phyloP scores from a whole-genome alignment of 257 asterid genomes.

The Fraxinus anomala region DNA sequence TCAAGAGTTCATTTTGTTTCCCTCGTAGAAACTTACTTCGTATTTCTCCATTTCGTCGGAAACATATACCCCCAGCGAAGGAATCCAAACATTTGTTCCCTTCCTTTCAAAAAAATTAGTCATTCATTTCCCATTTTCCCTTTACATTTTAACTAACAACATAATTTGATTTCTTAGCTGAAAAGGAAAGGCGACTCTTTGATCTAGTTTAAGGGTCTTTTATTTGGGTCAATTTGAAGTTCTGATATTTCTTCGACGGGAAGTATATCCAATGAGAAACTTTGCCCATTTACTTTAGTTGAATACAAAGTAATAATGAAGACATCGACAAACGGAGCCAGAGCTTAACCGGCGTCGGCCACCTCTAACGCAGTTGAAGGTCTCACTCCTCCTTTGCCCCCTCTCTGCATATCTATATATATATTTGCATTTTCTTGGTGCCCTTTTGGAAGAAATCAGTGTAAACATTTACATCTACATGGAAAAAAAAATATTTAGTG shows the following conservation, averaged over 20 bases:
- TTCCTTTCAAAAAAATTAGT: no score
- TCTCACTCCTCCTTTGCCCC: constrained; percentile 15
- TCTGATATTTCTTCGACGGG: neutral
- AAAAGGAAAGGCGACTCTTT: neutral
- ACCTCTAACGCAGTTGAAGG: constrained; percentile 56
- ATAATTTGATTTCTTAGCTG: neutral
- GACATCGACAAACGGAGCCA: constrained; percentile 43
- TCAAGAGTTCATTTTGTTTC: no score
- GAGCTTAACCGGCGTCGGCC: constrained; percentile 37
- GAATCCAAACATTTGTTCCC: no score
- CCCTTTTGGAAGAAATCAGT: neutral
- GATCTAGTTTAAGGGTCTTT: constrained; percentile 6
- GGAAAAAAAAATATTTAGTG: neutral
- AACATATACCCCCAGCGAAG: constrained; percentile 16
- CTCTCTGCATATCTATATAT: neutral
- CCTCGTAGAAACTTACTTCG: no score
- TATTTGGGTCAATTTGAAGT: neutral
- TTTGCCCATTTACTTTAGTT: constrained; percentile 9
- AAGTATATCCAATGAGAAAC: constrained; percentile 33
- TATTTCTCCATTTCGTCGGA: neutral
- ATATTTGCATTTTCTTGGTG: neutral
- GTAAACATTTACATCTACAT: neutral
- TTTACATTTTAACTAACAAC: constrained; percentile 1
- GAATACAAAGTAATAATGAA: constrained; percentile 42
- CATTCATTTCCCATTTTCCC: neutral